These are phyloP conservation scores for Crithidia sp. DNA, from an alignment of 208 protist genomes.

Conservation along the genomic window DNA sequence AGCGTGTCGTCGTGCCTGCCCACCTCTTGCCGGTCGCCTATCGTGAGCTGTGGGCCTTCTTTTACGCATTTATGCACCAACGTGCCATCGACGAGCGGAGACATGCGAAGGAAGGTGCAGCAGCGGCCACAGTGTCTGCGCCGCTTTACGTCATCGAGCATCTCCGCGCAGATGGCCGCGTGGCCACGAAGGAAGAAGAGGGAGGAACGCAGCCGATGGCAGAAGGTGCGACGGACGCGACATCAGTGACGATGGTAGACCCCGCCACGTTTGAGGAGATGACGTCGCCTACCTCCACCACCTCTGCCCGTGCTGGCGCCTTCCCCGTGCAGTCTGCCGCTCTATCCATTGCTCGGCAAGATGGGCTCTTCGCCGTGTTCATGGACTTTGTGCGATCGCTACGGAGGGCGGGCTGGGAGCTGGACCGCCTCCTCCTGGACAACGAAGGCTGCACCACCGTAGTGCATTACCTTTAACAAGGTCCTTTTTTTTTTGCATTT, in stretches of 20 bases:
- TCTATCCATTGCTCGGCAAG: not conserved
- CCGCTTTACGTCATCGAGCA: conserved; percentile 37
- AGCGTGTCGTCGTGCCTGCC: conserved; percentile 24
- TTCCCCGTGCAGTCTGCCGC: not conserved
- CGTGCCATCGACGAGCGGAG: conserved; percentile 11
- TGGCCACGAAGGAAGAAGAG: conserved; percentile 2
- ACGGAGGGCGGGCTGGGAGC: conserved; percentile 40
- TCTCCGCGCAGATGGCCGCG: conserved; percentile 42
- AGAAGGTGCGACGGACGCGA: not conserved
- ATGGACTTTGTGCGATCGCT: conserved; percentile 42
- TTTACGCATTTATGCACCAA: conserved; percentile 58
- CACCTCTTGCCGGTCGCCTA: conserved; percentile 29
- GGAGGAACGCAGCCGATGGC: not conserved
- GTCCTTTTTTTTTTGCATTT: conserved; percentile 6
- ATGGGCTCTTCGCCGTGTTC: conserved; percentile 40
- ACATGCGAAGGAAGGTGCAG: not conserved
- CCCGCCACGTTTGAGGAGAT: conserved; percentile 7
- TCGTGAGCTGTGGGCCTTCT: conserved; percentile 63
- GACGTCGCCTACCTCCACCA: conserved; percentile 18
- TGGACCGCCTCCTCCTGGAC: conserved; percentile 46
- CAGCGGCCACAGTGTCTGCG: too few relatives aligned
- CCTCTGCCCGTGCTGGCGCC: not conserved
- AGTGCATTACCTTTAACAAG: conserved; percentile 36
- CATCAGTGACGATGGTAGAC: not conserved
- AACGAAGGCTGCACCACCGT: conserved; percentile 48